These are phyloP conservation scores for Elsinoe perseae DNA, from an alignment of 2,329 filamentous ascomycete species.

Conservation along the genomic window DNA sequence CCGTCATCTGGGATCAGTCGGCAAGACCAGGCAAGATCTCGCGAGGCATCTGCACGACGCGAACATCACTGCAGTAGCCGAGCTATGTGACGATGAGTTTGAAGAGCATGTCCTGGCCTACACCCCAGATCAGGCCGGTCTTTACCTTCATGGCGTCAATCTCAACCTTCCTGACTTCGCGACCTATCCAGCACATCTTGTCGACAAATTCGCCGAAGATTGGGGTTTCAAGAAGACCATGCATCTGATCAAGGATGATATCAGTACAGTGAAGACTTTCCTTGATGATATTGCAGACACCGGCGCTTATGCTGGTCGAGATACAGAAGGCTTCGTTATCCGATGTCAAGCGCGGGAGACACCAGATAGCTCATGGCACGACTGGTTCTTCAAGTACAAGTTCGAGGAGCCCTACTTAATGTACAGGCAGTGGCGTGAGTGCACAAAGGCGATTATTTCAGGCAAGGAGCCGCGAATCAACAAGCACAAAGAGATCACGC, in stretches of 20 bases:
- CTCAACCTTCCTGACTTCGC: conserved; percentile 87
- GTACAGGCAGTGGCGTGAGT: conserved; percentile 98
- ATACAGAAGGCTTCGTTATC: conserved; percentile 95
- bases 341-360: conserved; percentile 65
- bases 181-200: conserved; percentile 73
- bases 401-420: conserved; percentile 98
- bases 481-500: conserved; percentile 84
- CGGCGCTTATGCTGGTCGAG: conserved; percentile 79
- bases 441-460: conserved; percentile 78
- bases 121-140: conserved; percentile 68
- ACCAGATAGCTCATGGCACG: conserved; percentile 52
- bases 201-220: conserved; percentile 75
- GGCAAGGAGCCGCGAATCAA: conserved; percentile 67
- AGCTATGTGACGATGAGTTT: conserved; percentile 91
- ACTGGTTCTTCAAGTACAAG: conserved; percentile 99
- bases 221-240: conserved; percentile 94
- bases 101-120: conserved; percentile 97
- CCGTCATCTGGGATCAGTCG: conserved; percentile 66
- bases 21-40: conserved; percentile 71
- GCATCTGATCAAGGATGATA: conserved; percentile 66
- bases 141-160: conserved; percentile 95
- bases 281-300: conserved; percentile 79
- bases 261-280: conserved; percentile 67
- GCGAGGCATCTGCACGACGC: conserved; percentile 65
- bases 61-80: conserved; percentile 90